Base-by-base conservation (phyloP, 2,329 filamentous ascomycete genomes). In the Aspergillus sp. region DNA sequence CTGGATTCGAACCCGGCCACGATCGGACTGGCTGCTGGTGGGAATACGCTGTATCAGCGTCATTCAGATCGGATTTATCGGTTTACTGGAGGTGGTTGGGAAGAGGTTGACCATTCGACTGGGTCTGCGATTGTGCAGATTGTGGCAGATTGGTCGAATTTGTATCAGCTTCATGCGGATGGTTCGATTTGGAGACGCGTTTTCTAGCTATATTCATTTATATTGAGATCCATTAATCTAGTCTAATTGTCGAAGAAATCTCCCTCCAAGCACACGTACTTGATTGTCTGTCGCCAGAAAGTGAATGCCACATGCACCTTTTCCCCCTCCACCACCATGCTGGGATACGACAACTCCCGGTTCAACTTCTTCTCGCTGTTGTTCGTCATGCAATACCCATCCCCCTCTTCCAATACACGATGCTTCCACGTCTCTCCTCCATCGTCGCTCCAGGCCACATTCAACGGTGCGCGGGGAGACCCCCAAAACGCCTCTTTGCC, bases 321-420 rank as follows among this genome's bases (percentile, higher is more conserved):
- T 5, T 51, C 59, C 0, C 26, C 50, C 6, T 53, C 49, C 13
- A 69, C 53, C 1, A 60, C 48, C 29, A 73, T 71, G 47, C 69
- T 72, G 0, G 69, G 71, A 40, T 74, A 73, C 26, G 68, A 71
- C 30, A 73, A 37, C 44, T 73, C 70, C 6, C 69, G 52, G 27
- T 73, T 74, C 3, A 65, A 58, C 35, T 68, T 67, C 1, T 68
- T 59, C 7, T 58, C 57, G 0, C 66, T 71, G 40, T 72, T 71
- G 45, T 73, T 74, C 0, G 70, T 74, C 56, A 72, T 62, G 39
- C 71, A 73, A 27, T 67, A 72, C 0, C 71, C 71, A 48, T 73
- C 69, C 0, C 70, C 70, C 3, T 71, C 69, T 35, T 73, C 68
- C 1, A 73, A 47, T 5, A 71, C 57, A 12, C 59, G 65, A 39